Conservation (phyloP, 1,139 yeast genomes). For the Kodamaea suecica region DNA sequence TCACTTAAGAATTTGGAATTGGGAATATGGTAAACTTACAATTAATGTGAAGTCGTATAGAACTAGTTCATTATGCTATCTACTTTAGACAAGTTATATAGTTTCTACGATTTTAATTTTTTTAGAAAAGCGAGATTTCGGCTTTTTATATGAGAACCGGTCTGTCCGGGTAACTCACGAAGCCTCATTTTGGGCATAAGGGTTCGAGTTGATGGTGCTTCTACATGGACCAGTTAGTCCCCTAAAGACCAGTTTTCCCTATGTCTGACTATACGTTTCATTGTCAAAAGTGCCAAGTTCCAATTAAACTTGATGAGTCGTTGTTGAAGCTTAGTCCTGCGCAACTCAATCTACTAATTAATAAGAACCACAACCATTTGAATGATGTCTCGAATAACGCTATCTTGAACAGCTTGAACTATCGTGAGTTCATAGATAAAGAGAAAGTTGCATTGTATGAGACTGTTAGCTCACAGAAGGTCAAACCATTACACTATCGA, state of each 20-base stretch:
- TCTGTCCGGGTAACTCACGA: no score
- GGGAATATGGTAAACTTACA: background rate
- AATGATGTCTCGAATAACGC: constrained; percentile 14
- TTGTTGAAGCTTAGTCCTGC: constrained; percentile 29
- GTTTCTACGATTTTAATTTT: no score
- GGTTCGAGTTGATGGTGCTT: no score
- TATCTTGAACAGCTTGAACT: constrained; percentile 20
- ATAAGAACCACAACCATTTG: constrained; percentile 16
- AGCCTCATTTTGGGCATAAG: no score
- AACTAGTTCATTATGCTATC: no score
- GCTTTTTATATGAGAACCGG: no score
- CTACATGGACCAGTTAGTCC: no score
- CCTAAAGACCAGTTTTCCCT: no score
- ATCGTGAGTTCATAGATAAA: constrained; percentile 30
- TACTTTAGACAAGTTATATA: no score
- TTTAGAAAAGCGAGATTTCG: no score
- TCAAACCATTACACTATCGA: constrained; percentile 18
- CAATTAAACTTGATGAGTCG: constrained; percentile 30
- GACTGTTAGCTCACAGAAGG: constrained; percentile 12
- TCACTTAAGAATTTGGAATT: constrained; percentile 37
- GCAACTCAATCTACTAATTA: constrained; percentile 32
- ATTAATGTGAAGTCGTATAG: no score
- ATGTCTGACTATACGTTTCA: constrained; percentile 14
- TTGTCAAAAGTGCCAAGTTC: constrained; percentile 38
- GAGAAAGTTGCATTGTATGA: constrained; percentile 31